Conservation (phyloP, 2,329 filamentous ascomycete genomes). For the Atkinsonella texensis region DNA sequence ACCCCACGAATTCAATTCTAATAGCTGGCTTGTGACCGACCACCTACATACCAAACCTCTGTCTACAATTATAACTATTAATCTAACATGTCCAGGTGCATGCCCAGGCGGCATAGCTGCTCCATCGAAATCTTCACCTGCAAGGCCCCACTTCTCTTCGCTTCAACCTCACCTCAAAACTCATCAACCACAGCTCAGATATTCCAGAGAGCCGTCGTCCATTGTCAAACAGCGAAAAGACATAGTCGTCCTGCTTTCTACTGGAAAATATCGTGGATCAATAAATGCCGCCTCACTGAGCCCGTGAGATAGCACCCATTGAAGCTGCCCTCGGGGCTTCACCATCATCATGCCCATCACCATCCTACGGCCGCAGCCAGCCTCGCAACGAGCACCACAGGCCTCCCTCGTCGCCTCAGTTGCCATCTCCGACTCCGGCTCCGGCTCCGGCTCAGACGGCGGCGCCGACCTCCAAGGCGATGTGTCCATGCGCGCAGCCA, state of each 20-base stretch:
- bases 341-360: conserved; percentile 32
- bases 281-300: no score
- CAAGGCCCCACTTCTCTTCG: background rate
- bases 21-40: no score
- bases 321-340: background rate
- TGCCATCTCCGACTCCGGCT: conserved; percentile 31
- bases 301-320: no score
- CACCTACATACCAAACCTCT: no score
- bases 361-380: conserved; percentile 30
- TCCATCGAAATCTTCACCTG: background rate
- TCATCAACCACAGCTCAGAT: background rate
- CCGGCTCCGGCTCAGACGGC: conserved; percentile 32
- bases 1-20: no score
- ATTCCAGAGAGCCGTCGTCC: no score
- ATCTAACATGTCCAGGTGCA: no score
- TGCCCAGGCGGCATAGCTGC: no score
- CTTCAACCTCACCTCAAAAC: background rate
- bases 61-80: no score
- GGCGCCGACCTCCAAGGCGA: conserved; percentile 34
- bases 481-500: conserved; percentile 31
- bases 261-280: no score
- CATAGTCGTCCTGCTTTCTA: background rate
- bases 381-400: conserved; percentile 13
- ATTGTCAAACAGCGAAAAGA: background rate
- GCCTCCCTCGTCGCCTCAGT: conserved; percentile 13